Conservation (phyloP, 768 basidiomycete species). For the Auriscalpium vulgare region DNA sequence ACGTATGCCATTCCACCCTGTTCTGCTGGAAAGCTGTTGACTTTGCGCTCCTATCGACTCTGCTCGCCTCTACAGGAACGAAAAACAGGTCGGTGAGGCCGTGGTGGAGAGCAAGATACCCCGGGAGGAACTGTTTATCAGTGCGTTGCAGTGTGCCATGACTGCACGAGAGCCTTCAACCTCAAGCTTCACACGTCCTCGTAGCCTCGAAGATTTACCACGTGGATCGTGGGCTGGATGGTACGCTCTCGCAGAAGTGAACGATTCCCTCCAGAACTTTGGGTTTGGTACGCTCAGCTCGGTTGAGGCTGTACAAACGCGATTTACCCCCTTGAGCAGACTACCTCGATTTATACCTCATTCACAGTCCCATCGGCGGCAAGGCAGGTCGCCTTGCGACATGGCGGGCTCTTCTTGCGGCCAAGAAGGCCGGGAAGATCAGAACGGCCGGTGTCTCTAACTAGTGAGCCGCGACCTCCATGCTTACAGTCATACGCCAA, state of each 20-base stretch:
- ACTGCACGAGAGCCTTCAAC: neutral
- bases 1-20: conserved; percentile 26
- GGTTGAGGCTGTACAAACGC: neutral
- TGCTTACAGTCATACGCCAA: neutral
- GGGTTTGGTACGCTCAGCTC: neutral
- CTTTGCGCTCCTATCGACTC: conserved; percentile 41
- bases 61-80: conserved; percentile 63
- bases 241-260: conserved; percentile 1
- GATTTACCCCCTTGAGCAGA: conserved; percentile 25
- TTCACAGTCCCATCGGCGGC: conserved; percentile 66
- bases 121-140: conserved; percentile 62
- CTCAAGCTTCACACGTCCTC: neutral
- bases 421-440: conserved; percentile 57
- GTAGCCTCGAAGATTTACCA: conserved; percentile 13
- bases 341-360: conserved; percentile 70
- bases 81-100: conserved; percentile 52
- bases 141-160: conserved; percentile 30
- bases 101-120: conserved; percentile 46
- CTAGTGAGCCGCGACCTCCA: conserved; percentile 40
- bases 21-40: neutral
- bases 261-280: conserved; percentile 2
- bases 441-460: conserved; percentile 77
- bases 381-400: conserved; percentile 57
- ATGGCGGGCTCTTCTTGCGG: conserved; percentile 61
- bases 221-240: conserved; percentile 7